Percentiles rank a stretch among this genome's conserved stretches.
phyloP scores from a whole-genome alignment of 352 stramenopile genomes.

The Globisporangium nodosum region DNA sequence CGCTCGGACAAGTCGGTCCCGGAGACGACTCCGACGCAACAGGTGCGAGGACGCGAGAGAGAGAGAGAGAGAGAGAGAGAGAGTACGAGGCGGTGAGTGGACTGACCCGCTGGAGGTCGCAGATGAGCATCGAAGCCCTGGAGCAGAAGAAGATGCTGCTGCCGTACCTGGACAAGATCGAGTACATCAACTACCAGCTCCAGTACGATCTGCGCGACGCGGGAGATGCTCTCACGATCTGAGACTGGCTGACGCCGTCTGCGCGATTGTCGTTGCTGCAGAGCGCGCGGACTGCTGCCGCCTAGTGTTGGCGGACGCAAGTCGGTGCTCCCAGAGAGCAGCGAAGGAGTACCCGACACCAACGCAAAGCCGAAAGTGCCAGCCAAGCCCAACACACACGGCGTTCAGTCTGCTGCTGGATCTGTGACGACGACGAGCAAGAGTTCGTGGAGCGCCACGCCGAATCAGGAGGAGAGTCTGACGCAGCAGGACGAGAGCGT shows the following conservation, averaged over 20 bases:
- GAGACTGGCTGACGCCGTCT: background rate
- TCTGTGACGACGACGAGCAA: too few species aligned
- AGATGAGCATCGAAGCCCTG: constrained; percentile 53
- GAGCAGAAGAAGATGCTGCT: constrained; percentile 82
- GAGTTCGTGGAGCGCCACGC: background rate
- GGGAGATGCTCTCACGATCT: background rate
- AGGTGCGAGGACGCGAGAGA: background rate
- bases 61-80: background rate
- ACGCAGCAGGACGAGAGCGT: background rate
- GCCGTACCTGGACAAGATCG: constrained; percentile 82
- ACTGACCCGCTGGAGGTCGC: background rate
- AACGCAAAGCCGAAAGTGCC: background rate
- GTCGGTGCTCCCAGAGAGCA: background rate
- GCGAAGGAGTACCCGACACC: too few species aligned
- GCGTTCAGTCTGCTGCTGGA: too few species aligned
- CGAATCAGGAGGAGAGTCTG: constrained; percentile 10
- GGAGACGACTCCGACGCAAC: background rate
- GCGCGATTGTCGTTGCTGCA: background rate
- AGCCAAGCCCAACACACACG: background rate
- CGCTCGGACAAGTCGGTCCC: background rate
- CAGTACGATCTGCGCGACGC: constrained; percentile 19
- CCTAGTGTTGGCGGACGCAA: background rate
- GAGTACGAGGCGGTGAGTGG: too few species aligned
- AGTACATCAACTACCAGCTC: constrained; percentile 84
- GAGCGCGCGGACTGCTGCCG: constrained; percentile 4